phyloP scores from a whole-genome alignment of 2,329 filamentous ascomycete genomes.

The Cyclaneusma minus region DNA sequence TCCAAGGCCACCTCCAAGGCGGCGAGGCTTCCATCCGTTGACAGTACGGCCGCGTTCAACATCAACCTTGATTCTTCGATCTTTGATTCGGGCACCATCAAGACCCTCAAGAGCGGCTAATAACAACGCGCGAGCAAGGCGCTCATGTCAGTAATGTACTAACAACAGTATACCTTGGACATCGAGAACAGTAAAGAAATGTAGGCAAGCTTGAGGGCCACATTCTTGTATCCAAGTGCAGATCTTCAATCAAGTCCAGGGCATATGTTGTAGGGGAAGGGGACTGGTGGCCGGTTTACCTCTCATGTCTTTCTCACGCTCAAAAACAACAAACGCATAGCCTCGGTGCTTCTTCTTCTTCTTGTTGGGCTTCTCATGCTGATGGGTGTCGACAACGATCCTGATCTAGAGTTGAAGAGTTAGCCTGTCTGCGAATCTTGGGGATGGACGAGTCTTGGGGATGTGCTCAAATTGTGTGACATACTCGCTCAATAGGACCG shows the following conservation, averaged over 20 bases:
- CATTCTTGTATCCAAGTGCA: slow-evolving; percentile 38
- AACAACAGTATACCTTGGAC: slow-evolving; percentile 27
- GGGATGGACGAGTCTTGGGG: background rate
- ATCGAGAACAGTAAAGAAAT: slow-evolving; percentile 20
- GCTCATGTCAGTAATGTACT: slow-evolving; percentile 55
- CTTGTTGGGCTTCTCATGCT: slow-evolving; percentile 54
- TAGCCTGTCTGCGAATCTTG: slow-evolving; percentile 3
- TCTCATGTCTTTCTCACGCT: slow-evolving; percentile 98
- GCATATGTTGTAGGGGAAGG: slow-evolving; percentile 18
- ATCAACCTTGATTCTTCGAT: slow-evolving; percentile 82
- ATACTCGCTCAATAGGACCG: slow-evolving; percentile 81
- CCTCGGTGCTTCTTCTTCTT: slow-evolving; percentile 72
- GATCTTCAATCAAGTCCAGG: slow-evolving; percentile 28
- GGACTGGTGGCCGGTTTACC: slow-evolving; percentile 49
- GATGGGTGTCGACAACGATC: slow-evolving; percentile 65
- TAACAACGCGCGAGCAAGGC: slow-evolving; percentile 40
- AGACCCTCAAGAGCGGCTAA: slow-evolving; percentile 76
- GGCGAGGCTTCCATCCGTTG: slow-evolving; percentile 80
- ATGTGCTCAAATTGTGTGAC: slow-evolving; percentile 14
- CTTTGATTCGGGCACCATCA: slow-evolving; percentile 86
- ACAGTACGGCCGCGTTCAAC: slow-evolving; percentile 93
- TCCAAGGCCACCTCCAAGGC: slow-evolving; percentile 82
- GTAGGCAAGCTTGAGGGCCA: slow-evolving; percentile 18
- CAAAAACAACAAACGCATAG: slow-evolving; percentile 94
- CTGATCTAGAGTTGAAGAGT: slow-evolving; percentile 47